A percentile compares a stretch with the other conserved stretches of the same genome.
Evolutionary conservation across 164 flowering plant genomes (phyloP).

Genomic region (Dillenia turbinata): DNA sequence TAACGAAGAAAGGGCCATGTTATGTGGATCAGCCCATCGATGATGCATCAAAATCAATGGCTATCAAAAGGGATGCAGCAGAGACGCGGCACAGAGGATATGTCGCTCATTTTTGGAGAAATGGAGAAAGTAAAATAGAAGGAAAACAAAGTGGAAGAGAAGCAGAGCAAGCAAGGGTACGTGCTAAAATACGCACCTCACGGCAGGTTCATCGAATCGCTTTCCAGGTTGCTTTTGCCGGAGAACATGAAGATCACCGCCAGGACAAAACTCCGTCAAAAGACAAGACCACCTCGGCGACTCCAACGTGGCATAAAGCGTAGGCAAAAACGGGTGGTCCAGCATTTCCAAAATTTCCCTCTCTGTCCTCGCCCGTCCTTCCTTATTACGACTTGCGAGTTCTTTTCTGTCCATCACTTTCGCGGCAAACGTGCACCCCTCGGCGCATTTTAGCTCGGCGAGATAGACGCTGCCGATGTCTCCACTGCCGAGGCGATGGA

Average conservation of each 20-base stretch:
- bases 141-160: background rate
- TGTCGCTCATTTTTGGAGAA: too few species aligned
- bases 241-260: slow-evolving; percentile 80
- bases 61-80: too few species aligned
- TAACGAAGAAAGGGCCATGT: too few species aligned
- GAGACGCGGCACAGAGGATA: too few species aligned
- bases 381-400: slow-evolving; percentile 48
- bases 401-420: slow-evolving; percentile 79
- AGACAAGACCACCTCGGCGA: slow-evolving; percentile 53
- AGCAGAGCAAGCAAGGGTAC: background rate
- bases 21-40: too few species aligned
- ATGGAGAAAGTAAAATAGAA: background rate
- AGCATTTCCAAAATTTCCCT: slow-evolving; percentile 54
- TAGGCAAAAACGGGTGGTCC: slow-evolving; percentile 79
- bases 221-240: slow-evolving; percentile 61
- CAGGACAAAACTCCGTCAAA: slow-evolving; percentile 83
- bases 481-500: slow-evolving; percentile 67
- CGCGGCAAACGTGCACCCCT: slow-evolving; percentile 45
- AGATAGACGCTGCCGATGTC: slow-evolving; percentile 85
- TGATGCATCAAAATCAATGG: too few species aligned
- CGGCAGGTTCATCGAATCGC: slow-evolving; percentile 58
- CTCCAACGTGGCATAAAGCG: slow-evolving; percentile 53
- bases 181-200: slow-evolving; percentile 39
- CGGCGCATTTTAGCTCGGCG: slow-evolving; percentile 37
- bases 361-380: slow-evolving; percentile 59